phyloP scores from a whole-genome alignment of 768 basidiomycete genomes.

The Phlebiopsis gigantea region DNA sequence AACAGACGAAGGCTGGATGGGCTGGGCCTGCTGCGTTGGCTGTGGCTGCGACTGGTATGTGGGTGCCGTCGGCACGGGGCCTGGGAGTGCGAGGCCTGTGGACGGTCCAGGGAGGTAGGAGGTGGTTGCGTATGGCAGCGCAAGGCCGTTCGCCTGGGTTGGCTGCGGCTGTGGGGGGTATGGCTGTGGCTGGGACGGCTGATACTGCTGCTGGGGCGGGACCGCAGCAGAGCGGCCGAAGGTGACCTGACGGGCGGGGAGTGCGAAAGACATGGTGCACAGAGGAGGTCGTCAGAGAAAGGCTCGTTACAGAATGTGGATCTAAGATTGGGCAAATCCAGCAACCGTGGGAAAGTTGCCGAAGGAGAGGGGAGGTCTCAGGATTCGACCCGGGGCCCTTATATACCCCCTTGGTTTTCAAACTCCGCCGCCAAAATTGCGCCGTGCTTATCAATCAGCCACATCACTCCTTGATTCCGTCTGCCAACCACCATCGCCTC shows the following conservation, averaged over 20 bases:
- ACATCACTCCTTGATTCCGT: slow-evolving; percentile 13
- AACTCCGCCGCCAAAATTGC: slow-evolving; percentile 13
- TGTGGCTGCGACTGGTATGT: slow-evolving; percentile 19
- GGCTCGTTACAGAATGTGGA: neutral
- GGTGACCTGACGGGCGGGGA: slow-evolving; percentile 75
- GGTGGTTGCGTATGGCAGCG: slow-evolving; percentile 41
- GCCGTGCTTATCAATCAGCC: slow-evolving; percentile 14
- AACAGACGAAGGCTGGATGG: slow-evolving; percentile 22
- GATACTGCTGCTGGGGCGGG: slow-evolving; percentile 33
- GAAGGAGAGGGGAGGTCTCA: slow-evolving; percentile 1
- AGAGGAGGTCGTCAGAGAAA: neutral
- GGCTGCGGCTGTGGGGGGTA: slow-evolving; percentile 33
- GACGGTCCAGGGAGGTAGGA: slow-evolving; percentile 41
- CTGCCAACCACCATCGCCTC: slow-evolving; percentile 12
- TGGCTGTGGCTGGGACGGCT: slow-evolving; percentile 34
- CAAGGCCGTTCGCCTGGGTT: slow-evolving; percentile 41
- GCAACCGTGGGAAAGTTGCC: slow-evolving; percentile 15
- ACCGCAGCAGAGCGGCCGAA: slow-evolving; percentile 57
- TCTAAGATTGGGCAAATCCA: slow-evolving; percentile 5
- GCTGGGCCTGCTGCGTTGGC: neutral
- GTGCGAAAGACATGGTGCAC: slow-evolving; percentile 48
- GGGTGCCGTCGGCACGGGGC: slow-evolving; percentile 49
- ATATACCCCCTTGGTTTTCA: slow-evolving; percentile 11
- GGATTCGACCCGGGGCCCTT: slow-evolving; percentile 4
- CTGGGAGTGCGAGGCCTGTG: slow-evolving; percentile 40